Percentiles rank a stretch among this genome's conserved stretches.
Conservation (phyloP, 139 green algal species). For the Auxenochlorella pyrenoidosa region DNA sequence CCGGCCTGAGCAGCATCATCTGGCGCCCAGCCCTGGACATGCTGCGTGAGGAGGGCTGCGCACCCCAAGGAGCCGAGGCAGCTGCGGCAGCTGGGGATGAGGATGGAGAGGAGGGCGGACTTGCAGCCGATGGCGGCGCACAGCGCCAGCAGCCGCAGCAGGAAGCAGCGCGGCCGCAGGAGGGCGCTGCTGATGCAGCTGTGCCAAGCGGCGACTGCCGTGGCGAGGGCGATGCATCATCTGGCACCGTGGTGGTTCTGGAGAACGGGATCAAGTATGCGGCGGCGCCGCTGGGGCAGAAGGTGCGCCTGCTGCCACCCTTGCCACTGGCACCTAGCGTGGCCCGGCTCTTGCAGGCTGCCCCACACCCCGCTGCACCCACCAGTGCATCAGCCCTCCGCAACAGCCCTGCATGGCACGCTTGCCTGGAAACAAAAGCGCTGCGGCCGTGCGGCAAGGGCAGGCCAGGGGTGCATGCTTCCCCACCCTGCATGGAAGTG, state of each 20-base stretch:
- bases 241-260: slow-evolving; percentile 43
- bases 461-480: no score
- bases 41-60: slow-evolving; percentile 72
- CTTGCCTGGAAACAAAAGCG: no score
- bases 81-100: not conserved
- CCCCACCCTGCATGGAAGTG: no score
- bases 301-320: slow-evolving; percentile 26
- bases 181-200: not conserved
- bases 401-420: not conserved
- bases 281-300: slow-evolving; percentile 64
- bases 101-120: not conserved
- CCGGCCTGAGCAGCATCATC: slow-evolving; percentile 42
- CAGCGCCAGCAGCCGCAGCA: slow-evolving; percentile 56
- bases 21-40: slow-evolving; percentile 70
- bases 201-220: not conserved
- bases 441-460: no score
- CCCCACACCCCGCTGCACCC: not conserved
- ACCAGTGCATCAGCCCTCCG: not conserved
- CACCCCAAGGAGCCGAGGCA: not conserved
- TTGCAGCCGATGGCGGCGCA: slow-evolving; percentile 31
- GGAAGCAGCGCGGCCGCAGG: slow-evolving; percentile 50
- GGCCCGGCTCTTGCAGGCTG: not conserved
- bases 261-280: slow-evolving; percentile 65
- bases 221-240: not conserved
- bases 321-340: no score